A percentile compares a stretch with the other conserved stretches of the same genome.
phyloP scores from a whole-genome alignment of 306 rosid genomes.

The Alnus rubra region DNA sequence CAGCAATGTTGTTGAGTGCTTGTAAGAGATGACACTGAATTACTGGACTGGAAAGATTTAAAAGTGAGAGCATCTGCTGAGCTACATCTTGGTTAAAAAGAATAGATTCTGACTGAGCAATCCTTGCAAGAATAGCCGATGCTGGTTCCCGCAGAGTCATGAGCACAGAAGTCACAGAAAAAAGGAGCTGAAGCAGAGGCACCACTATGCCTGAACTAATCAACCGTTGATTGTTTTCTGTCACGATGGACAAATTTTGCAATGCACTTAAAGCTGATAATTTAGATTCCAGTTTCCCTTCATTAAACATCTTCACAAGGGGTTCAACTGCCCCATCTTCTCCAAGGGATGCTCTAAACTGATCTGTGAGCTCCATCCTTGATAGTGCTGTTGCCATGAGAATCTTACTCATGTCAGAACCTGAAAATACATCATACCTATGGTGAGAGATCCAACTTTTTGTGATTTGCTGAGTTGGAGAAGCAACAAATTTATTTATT shows the following conservation, averaged over 20 bases:
- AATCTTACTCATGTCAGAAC: constrained; percentile 91
- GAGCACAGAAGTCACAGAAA: constrained; percentile 90
- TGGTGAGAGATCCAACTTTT: constrained; percentile 12
- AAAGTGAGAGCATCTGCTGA: constrained; percentile 86
- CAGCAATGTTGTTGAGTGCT: constrained; percentile 77
- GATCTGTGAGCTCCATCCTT: constrained; percentile 79
- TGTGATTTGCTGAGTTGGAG: neutral
- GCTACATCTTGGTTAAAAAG: constrained; percentile 62
- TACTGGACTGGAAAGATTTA: constrained; percentile 77
- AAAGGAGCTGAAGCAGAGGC: constrained; percentile 79
- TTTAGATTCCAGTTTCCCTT: constrained; percentile 90
- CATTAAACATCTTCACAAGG: constrained; percentile 62
- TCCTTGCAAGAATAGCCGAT: constrained; percentile 81
- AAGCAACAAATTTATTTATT: constrained; percentile 4
- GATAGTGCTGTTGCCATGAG: constrained; percentile 92
- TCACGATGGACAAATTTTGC: constrained; percentile 64
- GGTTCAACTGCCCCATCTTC: constrained; percentile 80
- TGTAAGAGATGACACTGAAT: constrained; percentile 73
- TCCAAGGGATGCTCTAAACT: constrained; percentile 70
- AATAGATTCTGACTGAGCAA: constrained; percentile 69
- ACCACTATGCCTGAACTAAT: constrained; percentile 62
- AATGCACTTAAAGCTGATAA: constrained; percentile 79
- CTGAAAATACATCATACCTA: constrained; percentile 39
- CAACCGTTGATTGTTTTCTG: constrained; percentile 64
- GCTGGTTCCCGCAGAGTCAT: constrained; percentile 93